Conservation (phyloP, 257 asterid species). For the Penstemon eatonii region DNA sequence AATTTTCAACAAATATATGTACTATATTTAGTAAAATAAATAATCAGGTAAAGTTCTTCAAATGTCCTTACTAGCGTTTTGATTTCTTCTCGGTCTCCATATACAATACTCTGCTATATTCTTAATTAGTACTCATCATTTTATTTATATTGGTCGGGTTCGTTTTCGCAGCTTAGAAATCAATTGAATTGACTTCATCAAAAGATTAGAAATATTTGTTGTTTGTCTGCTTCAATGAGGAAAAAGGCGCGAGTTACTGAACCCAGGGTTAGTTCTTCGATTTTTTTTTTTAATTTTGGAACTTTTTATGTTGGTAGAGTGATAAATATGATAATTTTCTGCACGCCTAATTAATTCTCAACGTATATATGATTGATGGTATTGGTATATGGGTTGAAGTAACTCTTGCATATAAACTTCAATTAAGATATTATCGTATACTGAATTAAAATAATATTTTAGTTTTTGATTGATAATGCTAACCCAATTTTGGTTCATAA, state of each 20-base stretch:
- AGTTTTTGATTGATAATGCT: constrained; percentile 5
- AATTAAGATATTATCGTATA: constrained; percentile 1
- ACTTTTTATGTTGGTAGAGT: constrained; percentile 22
- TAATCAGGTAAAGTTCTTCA: too few species aligned
- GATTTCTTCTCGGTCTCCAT: too few species aligned
- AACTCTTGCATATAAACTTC: constrained; percentile 22
- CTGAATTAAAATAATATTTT: background rate
- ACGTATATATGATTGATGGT: constrained; percentile 12
- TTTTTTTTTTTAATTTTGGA: background rate
- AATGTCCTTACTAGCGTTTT: too few species aligned
- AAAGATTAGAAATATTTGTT: too few species aligned
- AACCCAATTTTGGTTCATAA: background rate
- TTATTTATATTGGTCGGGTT: too few species aligned
- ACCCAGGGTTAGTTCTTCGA: background rate
- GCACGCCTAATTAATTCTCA: constrained; percentile 15
- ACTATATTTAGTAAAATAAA: too few species aligned
- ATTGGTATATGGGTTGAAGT: constrained; percentile 17
- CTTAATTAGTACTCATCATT: too few species aligned
- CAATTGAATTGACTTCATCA: too few species aligned
- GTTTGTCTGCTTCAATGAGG: background rate
- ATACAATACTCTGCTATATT: too few species aligned
- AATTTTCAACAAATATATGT: too few species aligned
- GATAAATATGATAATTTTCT: constrained; percentile 11
- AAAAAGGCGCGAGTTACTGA: background rate
- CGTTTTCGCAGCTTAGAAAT: too few species aligned